Evolutionary conservation across 2,329 filamentous ascomycete species (phyloP).

Genomic region (Diaporthe longicolla): DNA sequence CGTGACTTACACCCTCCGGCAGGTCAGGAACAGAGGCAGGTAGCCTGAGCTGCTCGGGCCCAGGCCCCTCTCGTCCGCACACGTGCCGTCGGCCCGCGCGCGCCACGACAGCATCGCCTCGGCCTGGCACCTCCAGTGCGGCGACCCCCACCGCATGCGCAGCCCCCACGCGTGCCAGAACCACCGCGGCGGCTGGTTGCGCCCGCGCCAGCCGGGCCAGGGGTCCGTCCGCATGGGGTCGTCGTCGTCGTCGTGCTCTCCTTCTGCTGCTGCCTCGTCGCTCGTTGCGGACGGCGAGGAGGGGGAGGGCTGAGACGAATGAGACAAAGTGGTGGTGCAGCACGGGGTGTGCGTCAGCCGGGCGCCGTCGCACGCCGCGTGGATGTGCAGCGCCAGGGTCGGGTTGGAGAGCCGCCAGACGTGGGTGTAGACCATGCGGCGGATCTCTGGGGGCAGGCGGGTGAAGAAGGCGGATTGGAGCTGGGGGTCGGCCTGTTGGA

Average conservation of each 20-base stretch:
- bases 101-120: constrained; percentile 45
- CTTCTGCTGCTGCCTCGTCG: neutral
- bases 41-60: constrained; percentile 36
- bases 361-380: constrained; percentile 30
- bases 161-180: constrained; percentile 47
- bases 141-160: constrained; percentile 45
- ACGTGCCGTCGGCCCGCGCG: constrained; percentile 34
- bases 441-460: constrained; percentile 42
- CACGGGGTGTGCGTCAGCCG: constrained; percentile 37
- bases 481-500: constrained; percentile 29
- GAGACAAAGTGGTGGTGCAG: neutral
- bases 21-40: constrained; percentile 46
- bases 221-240: constrained; percentile 40
- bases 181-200: constrained; percentile 44
- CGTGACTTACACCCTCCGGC: constrained; percentile 46
- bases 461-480: constrained; percentile 45
- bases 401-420: constrained; percentile 38
- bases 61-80: constrained; percentile 26
- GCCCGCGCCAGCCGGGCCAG: constrained; percentile 39
- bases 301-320: neutral
- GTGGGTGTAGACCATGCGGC: constrained; percentile 42
- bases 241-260: constrained; percentile 40
- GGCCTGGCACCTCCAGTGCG: constrained; percentile 48
- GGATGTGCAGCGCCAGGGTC: constrained; percentile 41
- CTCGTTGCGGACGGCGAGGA: neutral